Evolutionary conservation across 192 early-diverging fungal species (phyloP).

Genomic region (Linnemannia exigua): DNA sequence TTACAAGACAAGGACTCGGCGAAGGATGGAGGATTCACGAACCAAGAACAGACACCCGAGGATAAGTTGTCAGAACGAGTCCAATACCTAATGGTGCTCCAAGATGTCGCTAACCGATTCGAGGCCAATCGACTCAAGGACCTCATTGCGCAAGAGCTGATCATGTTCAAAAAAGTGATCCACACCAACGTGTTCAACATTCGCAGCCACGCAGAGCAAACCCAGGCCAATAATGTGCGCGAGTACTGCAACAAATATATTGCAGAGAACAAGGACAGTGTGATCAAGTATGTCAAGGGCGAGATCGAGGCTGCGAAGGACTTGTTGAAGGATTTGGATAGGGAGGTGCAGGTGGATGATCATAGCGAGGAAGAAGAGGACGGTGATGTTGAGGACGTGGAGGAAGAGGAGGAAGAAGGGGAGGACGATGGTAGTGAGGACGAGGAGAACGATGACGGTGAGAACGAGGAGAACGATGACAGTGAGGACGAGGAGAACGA

Average conservation of each 20-base stretch:
- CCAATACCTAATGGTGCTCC: constrained; percentile 22
- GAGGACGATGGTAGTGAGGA: neutral
- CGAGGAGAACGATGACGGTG: neutral
- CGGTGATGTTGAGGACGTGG: neutral
- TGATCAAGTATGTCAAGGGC: neutral
- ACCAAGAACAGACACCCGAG: neutral
- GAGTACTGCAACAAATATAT: constrained; percentile 25
- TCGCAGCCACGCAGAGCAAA: neutral
- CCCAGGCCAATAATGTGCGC: neutral
- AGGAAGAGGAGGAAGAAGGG: neutral
- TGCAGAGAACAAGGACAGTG: neutral
- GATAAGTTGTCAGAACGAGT: neutral
- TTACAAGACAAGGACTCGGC: neutral
- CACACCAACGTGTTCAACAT: constrained; percentile 35
- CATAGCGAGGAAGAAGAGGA: neutral
- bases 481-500: neutral
- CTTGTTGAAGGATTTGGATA: neutral
- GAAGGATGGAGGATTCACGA: neutral
- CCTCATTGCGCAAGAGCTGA: constrained; percentile 11
- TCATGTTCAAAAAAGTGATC: neutral
- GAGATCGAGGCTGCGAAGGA: neutral
- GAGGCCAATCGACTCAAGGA: constrained; percentile 13
- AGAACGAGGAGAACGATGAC: neutral
- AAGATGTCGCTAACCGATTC: neutral
- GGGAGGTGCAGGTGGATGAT: neutral